phyloP scores from a whole-genome alignment of 179 eudicot species.

The Vitellaria paradoxa region DNA sequence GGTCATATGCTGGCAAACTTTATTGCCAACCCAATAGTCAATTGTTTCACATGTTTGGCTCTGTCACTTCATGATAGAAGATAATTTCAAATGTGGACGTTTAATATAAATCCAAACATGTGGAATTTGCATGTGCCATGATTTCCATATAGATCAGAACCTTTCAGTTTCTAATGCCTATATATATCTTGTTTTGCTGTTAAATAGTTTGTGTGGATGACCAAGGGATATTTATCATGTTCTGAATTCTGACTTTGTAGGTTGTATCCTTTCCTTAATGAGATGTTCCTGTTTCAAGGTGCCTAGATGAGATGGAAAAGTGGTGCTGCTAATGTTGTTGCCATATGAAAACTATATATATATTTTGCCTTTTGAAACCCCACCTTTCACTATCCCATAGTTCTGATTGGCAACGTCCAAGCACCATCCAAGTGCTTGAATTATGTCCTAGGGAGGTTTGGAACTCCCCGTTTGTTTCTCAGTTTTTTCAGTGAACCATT shows the following conservation, averaged over 20 bases:
- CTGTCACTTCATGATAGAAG: not conserved
- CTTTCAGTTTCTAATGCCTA: not conserved
- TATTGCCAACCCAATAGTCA: not conserved
- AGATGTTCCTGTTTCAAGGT: not conserved
- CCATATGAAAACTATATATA: too few species aligned
- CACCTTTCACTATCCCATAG: not conserved
- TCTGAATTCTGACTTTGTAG: not conserved
- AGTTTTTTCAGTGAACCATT: too few species aligned
- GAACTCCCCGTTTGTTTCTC: too few species aligned
- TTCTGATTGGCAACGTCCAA: not conserved
- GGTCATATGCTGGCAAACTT: not conserved
- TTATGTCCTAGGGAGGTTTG: too few species aligned
- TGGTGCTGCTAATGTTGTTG: not conserved
- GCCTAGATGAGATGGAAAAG: not conserved
- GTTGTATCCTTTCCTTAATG: not conserved
- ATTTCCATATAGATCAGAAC: not conserved
- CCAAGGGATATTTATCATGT: not conserved
- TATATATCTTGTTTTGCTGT: not conserved
- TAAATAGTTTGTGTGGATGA: too few species aligned
- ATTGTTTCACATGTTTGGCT: not conserved
- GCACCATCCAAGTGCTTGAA: too few species aligned
- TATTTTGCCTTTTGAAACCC: not conserved
- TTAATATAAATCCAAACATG: not conserved
- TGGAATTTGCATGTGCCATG: not conserved
- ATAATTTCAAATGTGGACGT: not conserved